phyloP scores from a whole-genome alignment of 2,329 filamentous ascomycete species.

The Fusarium transvaalense region DNA sequence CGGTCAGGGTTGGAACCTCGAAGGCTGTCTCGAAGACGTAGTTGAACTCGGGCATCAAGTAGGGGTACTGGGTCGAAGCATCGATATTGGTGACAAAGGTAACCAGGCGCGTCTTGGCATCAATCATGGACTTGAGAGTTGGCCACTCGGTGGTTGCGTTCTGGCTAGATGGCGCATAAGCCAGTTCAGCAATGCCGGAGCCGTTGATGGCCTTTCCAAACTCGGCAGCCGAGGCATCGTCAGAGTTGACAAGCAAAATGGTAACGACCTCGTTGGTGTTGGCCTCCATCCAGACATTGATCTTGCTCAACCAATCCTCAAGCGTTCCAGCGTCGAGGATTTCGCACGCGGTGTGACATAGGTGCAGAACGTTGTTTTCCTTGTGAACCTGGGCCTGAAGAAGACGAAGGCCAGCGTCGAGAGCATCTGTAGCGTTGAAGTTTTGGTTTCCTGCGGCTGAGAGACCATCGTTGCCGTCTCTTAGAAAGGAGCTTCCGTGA shows the following conservation, averaged over 20 bases:
- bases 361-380: constrained; percentile 67
- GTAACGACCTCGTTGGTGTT: constrained; percentile 83
- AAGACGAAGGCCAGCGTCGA: constrained; percentile 77
- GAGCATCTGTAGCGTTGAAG: constrained; percentile 77
- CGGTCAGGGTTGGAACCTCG: constrained; percentile 70
- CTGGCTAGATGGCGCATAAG: constrained; percentile 67
- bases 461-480: constrained; percentile 70
- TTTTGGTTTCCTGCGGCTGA: constrained; percentile 79
- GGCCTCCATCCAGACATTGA: constrained; percentile 76
- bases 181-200: constrained; percentile 71
- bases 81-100: constrained; percentile 73
- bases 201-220: constrained; percentile 67
- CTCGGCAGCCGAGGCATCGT: constrained; percentile 66
- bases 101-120: constrained; percentile 72
- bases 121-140: constrained; percentile 77
- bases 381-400: constrained; percentile 80
- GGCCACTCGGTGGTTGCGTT: constrained; percentile 69
- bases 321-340: constrained; percentile 78
- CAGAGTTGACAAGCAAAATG: constrained; percentile 78
- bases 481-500: constrained; percentile 79
- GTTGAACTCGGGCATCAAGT: constrained; percentile 72
- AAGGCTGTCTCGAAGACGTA: constrained; percentile 81
- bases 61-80: constrained; percentile 60
- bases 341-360: constrained; percentile 78
- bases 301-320: constrained; percentile 70